Evolutionary conservation across 31 red algal species (phyloP), one percentile per base, ranked within the genome.

Genomic region (Endocladia muricata): DNA sequence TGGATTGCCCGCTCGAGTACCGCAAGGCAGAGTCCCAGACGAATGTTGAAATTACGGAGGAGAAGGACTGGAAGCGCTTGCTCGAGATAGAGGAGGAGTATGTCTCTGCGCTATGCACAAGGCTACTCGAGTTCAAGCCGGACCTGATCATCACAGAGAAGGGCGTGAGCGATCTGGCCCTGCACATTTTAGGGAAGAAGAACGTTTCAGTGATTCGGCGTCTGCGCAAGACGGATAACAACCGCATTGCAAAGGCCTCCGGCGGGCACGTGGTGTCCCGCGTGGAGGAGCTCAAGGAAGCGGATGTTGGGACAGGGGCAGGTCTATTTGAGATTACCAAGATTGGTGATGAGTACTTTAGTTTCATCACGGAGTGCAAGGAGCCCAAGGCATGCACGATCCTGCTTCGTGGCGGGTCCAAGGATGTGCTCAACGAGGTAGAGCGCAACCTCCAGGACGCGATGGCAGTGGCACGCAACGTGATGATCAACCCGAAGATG

Each of bases 391-490:
- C 96, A 26, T 98, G 96, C 72, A 93, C 96, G 2, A 83, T 98
- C 74, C 60, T 98, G 58, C 60, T 98, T 38, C 80, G 96, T 8
- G 96, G 96, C 22, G 96, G 92, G 22, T 94, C 91, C 41, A 94
- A 95, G 71, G 96, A 98, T 81, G 82, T 92, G 26, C 59, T 98
- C 21, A 98, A 88, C 42, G 96, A 98, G 77, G 73, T 98, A 3
- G 96, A 98, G 77, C 88, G 96, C 15, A 98, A 98, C 48, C 70
- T 98, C 9, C 82, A 94, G 33, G 96, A 98, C 57, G 96, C 96
- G 17, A 78, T 98, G 67, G 72, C 76, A 43, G 96, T 98, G 6
- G 74, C 84, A 36, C 76, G 96, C 6, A 98, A 94, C 70, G 55
- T 94, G 5, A 41, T 94, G 17, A 26, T 66, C 25, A 87, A 98